phyloP scores from a whole-genome alignment of 1,284 basidiomycete genomes.

The Trichosporon ovoides region DNA sequence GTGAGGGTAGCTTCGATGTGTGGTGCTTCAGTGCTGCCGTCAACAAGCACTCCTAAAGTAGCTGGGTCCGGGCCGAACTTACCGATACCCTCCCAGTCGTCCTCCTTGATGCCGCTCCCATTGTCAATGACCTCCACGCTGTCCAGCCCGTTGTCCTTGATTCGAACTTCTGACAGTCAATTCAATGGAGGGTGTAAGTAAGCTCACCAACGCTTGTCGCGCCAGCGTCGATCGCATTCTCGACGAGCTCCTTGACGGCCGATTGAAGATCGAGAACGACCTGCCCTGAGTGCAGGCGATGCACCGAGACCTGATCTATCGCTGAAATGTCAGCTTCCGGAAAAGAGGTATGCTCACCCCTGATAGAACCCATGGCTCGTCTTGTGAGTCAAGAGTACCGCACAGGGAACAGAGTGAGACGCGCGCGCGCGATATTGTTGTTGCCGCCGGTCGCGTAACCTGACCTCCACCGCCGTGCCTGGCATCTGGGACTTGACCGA shows the following conservation, averaged over 20 bases:
- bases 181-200: neutral
- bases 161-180: conserved; percentile 66
- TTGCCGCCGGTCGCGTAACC: conserved; percentile 7
- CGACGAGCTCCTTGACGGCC: conserved; percentile 91
- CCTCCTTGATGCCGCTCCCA: conserved; percentile 73
- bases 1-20: conserved; percentile 82
- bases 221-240: conserved; percentile 91
- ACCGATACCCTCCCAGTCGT: conserved; percentile 77
- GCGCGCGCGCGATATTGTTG: conserved; percentile 2
- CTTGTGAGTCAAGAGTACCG: neutral
- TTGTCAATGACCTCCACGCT: conserved; percentile 88
- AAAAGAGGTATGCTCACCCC: neutral
- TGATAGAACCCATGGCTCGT: conserved; percentile 9
- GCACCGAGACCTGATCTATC: conserved; percentile 71
- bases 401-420: neutral
- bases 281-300: conserved; percentile 86
- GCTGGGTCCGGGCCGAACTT: neutral
- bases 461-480: conserved; percentile 13
- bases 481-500: no score
- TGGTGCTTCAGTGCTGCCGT: conserved; percentile 76
- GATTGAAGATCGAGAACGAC: conserved; percentile 90
- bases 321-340: conserved; percentile 40
- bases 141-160: conserved; percentile 83
- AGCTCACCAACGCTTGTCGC: conserved; percentile 77
- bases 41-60: neutral